Evolutionary conservation across 148 eudicot species (phyloP).

Genomic region (Fagopyrum tataricum): DNA sequence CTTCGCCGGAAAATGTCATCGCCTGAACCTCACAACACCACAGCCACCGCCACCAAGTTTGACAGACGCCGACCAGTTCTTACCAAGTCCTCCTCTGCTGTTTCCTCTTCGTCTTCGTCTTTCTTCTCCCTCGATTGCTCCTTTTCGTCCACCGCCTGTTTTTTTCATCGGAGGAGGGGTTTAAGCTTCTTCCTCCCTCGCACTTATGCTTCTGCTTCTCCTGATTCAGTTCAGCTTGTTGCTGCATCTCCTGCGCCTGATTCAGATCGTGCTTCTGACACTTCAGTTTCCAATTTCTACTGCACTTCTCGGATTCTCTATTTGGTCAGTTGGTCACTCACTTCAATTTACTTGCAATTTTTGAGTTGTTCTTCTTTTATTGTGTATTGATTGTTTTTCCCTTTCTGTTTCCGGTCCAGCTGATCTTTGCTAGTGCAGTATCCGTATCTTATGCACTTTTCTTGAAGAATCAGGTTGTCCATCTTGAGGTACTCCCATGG

Average conservation of each 20-base stretch:
- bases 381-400: neutral
- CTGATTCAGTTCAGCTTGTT: constrained; percentile 9
- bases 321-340: neutral
- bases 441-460: constrained; percentile 31
- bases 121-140: constrained; percentile 1
- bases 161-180: constrained; percentile 11
- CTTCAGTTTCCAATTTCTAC: neutral
- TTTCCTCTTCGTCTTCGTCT: neutral
- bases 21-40: neutral
- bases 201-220: neutral
- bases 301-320: neutral
- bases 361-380: too few species aligned
- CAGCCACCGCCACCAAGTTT: neutral
- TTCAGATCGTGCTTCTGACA: neutral
- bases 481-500: constrained; percentile 53
- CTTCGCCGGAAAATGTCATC: constrained; percentile 3
- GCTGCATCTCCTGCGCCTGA: neutral
- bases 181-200: constrained; percentile 8
- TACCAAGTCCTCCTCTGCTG: neutral
- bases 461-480: constrained; percentile 35
- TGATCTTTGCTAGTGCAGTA: constrained; percentile 29
- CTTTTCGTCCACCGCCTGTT: neutral
- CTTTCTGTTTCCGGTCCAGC: constrained; percentile 31
- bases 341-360: neutral
- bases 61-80: neutral